Evolutionary conservation across 2,329 filamentous ascomycete species (phyloP).

Genomic region (Elsinoe perseae): DNA sequence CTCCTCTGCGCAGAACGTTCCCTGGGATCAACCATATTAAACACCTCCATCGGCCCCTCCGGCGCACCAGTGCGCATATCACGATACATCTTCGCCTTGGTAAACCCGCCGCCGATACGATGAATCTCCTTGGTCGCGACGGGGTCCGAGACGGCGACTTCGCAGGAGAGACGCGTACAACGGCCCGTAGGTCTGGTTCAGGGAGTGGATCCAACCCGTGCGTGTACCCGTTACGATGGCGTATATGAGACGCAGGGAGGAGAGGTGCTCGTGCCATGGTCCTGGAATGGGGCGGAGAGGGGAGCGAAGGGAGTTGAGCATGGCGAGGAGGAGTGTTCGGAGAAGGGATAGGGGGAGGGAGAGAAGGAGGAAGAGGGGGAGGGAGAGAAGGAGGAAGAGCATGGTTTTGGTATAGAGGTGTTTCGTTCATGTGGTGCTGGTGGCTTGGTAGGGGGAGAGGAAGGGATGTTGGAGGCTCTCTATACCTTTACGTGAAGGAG

Average conservation of each 20-base stretch:
- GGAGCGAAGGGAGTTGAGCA: conserved; percentile 13
- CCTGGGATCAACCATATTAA: conserved; percentile 32
- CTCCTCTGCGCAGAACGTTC: conserved; percentile 31
- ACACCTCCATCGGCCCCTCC: conserved; percentile 26
- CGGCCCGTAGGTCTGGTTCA: conserved; percentile 31
- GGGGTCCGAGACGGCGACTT: conserved; percentile 26
- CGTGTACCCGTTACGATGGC: conserved; percentile 33
- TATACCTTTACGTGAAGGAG: background rate
- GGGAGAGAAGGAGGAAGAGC: too few species aligned
- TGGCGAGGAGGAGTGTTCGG: background rate
- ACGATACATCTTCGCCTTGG: conserved; percentile 27
- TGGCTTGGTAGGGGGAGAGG: background rate
- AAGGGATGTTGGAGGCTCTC: too few species aligned
- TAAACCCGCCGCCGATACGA: conserved; percentile 23
- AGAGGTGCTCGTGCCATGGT: conserved; percentile 24
- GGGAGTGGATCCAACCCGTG: conserved; percentile 33
- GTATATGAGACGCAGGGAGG: conserved; percentile 29
- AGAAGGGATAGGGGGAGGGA: background rate
- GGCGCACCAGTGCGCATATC: conserved; percentile 18
- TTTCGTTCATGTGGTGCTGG: too few species aligned
- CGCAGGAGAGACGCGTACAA: conserved; percentile 27
- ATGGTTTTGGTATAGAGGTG: too few species aligned
- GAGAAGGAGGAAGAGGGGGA: too few species aligned
- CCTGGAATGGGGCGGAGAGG: conserved; percentile 27
- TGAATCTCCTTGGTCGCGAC: conserved; percentile 28